Evolutionary conservation across 1,139 yeast species (phyloP).

Genomic region (Candida gigantensis): DNA sequence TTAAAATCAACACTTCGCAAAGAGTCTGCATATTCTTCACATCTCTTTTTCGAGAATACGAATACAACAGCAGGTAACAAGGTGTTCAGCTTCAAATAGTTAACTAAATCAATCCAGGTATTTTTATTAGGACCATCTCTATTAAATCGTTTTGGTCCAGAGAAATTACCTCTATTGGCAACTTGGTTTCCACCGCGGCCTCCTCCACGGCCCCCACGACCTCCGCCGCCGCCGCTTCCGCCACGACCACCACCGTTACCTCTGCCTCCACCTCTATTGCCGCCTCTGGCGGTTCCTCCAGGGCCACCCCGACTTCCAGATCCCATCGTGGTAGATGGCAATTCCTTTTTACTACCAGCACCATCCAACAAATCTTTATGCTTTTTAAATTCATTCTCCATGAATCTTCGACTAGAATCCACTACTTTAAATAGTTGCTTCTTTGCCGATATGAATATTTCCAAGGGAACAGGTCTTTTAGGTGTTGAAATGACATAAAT

Average conservation of each 20-base stretch:
- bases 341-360: conserved; percentile 26
- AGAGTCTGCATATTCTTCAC: conserved; percentile 90
- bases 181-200: conserved; percentile 22
- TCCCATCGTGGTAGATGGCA: conserved; percentile 42
- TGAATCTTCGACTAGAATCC: conserved; percentile 69
- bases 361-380: conserved; percentile 55
- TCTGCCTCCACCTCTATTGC: conserved; percentile 31
- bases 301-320: conserved; percentile 47
- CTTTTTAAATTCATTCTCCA: conserved; percentile 61
- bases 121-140: conserved; percentile 76
- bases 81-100: conserved; percentile 62
- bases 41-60: conserved; percentile 89
- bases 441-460: conserved; percentile 80
- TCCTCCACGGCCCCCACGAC: conserved; percentile 22
- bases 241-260: conserved; percentile 24
- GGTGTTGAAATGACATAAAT: conserved; percentile 95
- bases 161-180: conserved; percentile 27
- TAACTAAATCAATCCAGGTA: conserved; percentile 79
- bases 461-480: conserved; percentile 93
- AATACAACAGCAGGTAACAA: conserved; percentile 89
- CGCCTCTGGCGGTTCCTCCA: conserved; percentile 48
- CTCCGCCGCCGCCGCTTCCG: conserved; percentile 27
- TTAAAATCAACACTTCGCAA: conserved; percentile 77
- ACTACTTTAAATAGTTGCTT: conserved; percentile 68
- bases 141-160: conserved; percentile 34